phyloP scores from a whole-genome alignment of 805 yeast species.

The Yamadazyma tumulicola region DNA sequence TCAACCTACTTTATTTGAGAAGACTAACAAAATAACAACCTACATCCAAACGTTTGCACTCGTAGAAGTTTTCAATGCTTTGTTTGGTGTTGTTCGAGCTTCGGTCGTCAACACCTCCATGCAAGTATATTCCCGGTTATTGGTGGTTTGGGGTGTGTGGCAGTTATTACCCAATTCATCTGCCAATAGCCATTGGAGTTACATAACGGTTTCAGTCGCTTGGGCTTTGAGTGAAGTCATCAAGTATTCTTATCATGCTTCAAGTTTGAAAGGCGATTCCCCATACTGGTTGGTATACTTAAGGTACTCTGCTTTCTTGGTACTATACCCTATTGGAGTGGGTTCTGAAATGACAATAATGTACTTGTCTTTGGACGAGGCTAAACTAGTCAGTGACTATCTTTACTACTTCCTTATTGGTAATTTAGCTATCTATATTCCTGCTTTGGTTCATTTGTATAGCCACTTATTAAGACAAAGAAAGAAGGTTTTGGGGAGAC shows the following conservation, averaged over 20 bases:
- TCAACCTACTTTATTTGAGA: conserved; percentile 61
- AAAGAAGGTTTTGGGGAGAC: conserved; percentile 59
- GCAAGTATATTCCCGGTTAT: conserved; percentile 82
- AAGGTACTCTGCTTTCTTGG: conserved; percentile 78
- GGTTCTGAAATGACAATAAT: conserved; percentile 73
- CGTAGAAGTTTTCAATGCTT: conserved; percentile 76
- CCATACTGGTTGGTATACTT: conserved; percentile 61
- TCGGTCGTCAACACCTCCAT: conserved; percentile 80
- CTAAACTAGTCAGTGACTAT: conserved; percentile 44
- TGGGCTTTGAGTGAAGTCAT: conserved; percentile 96
- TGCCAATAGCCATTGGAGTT: conserved; percentile 57
- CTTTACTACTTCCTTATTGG: conserved; percentile 55
- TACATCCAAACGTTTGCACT: conserved; percentile 75
- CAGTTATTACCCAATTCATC: conserved; percentile 70
- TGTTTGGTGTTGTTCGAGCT: conserved; percentile 76
- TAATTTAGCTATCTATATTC: conserved; percentile 66
- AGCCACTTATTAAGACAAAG: conserved; percentile 89
- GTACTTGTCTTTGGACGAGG: conserved; percentile 67
- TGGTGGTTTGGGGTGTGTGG: conserved; percentile 81
- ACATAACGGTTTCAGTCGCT: conserved; percentile 65
- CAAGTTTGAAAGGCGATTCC: conserved; percentile 52
- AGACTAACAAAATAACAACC: conserved; percentile 57
- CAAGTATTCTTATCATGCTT: conserved; percentile 84
- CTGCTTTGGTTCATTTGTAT: conserved; percentile 83
- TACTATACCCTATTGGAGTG: conserved; percentile 91